These are phyloP conservation scores for Talaromyces sp. DNA, from an alignment of 2,329 filamentous ascomycete species.

Conservation along the genomic window DNA sequence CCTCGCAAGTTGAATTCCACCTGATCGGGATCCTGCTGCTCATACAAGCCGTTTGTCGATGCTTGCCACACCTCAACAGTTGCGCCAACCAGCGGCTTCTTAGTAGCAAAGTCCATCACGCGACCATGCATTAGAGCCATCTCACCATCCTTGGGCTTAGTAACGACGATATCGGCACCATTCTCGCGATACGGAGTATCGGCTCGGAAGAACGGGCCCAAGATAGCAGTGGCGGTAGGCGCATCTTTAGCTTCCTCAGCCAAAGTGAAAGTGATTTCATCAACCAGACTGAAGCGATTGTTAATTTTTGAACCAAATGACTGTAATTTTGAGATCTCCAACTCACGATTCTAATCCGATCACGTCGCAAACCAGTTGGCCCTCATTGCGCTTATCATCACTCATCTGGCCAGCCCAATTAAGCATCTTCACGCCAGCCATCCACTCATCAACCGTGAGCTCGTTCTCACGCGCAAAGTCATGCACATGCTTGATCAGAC, in stretches of 20 bases:
- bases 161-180: slow-evolving; percentile 66
- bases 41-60: slow-evolving; percentile 70
- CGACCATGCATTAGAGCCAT: slow-evolving; percentile 67
- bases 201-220: slow-evolving; percentile 82
- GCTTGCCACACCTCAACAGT: slow-evolving; percentile 80
- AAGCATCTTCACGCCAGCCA: slow-evolving; percentile 58
- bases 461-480: slow-evolving; percentile 63
- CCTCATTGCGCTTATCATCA: slow-evolving; percentile 64
- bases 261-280: slow-evolving; percentile 76
- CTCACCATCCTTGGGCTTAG: slow-evolving; percentile 53
- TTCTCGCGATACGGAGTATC: slow-evolving; percentile 71
- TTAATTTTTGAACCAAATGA: background rate
- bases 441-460: slow-evolving; percentile 62
- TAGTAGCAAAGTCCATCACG: slow-evolving; percentile 61
- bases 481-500: slow-evolving; percentile 59
- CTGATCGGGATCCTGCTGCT: slow-evolving; percentile 73
- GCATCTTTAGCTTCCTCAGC: slow-evolving; percentile 56
- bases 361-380: slow-evolving; percentile 62
- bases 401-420: slow-evolving; percentile 68
- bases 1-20: slow-evolving; percentile 74
- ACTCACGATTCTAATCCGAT: slow-evolving; percentile 60
- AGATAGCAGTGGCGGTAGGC: slow-evolving; percentile 74
- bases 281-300: slow-evolving; percentile 58
- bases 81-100: slow-evolving; percentile 65
- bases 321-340: too few relatives aligned